These are phyloP conservation scores for Erodium texanum DNA, from an alignment of 441 rosid species.

Conservation along the genomic window DNA sequence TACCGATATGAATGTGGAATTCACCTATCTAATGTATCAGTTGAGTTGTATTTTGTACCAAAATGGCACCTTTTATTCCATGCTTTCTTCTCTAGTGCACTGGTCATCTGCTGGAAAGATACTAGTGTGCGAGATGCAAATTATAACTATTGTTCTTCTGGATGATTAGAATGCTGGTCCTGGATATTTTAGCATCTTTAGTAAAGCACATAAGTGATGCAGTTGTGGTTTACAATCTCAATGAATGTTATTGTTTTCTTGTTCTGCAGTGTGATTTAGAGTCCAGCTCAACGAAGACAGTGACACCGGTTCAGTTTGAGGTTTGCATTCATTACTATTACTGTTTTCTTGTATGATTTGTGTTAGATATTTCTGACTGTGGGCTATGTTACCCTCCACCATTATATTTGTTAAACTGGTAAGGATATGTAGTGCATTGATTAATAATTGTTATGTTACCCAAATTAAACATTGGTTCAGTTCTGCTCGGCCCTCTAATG, in stretches of 20 bases:
- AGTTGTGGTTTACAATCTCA: neutral
- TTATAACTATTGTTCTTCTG: neutral
- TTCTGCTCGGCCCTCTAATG: neutral
- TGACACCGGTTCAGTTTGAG: constrained; percentile 51
- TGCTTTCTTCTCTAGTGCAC: neutral
- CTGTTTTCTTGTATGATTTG: neutral
- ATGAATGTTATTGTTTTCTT: constrained; percentile 13
- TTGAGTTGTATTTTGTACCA: neutral
- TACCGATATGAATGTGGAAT: no score
- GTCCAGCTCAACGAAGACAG: constrained; percentile 40
- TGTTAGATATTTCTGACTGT: neutral
- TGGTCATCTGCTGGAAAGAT: neutral
- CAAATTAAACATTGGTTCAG: neutral
- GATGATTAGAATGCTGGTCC: neutral
- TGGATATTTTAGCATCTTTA: neutral
- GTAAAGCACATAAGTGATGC: neutral
- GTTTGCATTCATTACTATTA: constrained; percentile 20
- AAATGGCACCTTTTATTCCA: neutral
- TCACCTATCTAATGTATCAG: no score
- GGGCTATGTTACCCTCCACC: neutral
- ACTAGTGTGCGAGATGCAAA: neutral
- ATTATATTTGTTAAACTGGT: neutral
- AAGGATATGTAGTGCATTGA: neutral
- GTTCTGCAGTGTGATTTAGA: constrained; percentile 56
- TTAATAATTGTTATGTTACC: neutral